phyloP scores from a whole-genome alignment of 2,329 filamentous ascomycete species.

The Phialemoniopsis sp. region DNA sequence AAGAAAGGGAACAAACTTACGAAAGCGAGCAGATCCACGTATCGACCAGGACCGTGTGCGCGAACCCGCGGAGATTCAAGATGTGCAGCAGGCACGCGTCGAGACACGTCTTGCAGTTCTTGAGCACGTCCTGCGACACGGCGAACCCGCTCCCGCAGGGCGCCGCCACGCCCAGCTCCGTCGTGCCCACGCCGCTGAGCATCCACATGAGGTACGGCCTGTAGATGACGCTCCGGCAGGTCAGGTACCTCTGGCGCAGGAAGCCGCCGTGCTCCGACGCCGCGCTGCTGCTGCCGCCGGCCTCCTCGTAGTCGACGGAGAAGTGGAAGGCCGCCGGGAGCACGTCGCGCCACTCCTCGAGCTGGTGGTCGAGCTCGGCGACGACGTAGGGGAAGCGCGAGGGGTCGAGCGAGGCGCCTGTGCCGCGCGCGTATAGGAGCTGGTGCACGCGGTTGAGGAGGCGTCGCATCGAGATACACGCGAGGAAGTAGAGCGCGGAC shows the following conservation, averaged over 20 bases:
- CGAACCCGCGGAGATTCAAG: slow-evolving; percentile 39
- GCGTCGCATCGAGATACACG: slow-evolving; percentile 46
- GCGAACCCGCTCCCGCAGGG: slow-evolving; percentile 16
- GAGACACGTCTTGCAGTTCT: slow-evolving; percentile 37
- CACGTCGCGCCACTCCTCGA: slow-evolving; percentile 44
- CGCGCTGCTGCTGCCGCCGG: slow-evolving; percentile 12
- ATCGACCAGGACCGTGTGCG: slow-evolving; percentile 47
- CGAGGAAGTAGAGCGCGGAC: slow-evolving; percentile 47
- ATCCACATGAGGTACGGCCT: slow-evolving; percentile 47
- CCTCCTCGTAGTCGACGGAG: slow-evolving; percentile 21
- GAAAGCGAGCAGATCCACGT: slow-evolving; percentile 52
- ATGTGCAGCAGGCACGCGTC: slow-evolving; percentile 45
- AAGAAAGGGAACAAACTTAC: slow-evolving; percentile 23
- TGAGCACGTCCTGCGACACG: slow-evolving; percentile 26
- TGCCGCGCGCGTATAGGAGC: slow-evolving; percentile 40
- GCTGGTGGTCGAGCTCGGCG: slow-evolving; percentile 41
- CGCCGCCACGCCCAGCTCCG: slow-evolving; percentile 7
- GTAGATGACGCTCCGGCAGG: slow-evolving; percentile 48
- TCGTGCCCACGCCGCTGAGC: slow-evolving; percentile 29
- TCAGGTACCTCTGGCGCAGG: slow-evolving; percentile 44
- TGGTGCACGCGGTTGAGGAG: slow-evolving; percentile 44
- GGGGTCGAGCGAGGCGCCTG: slow-evolving; percentile 37
- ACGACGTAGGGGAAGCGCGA: slow-evolving; percentile 42
- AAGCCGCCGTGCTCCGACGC: slow-evolving; percentile 40
- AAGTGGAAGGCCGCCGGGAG: slow-evolving; percentile 38